Evolutionary conservation across 2,329 filamentous ascomycete genomes (phyloP).

Genomic region (Xylaria arbuscula): DNA sequence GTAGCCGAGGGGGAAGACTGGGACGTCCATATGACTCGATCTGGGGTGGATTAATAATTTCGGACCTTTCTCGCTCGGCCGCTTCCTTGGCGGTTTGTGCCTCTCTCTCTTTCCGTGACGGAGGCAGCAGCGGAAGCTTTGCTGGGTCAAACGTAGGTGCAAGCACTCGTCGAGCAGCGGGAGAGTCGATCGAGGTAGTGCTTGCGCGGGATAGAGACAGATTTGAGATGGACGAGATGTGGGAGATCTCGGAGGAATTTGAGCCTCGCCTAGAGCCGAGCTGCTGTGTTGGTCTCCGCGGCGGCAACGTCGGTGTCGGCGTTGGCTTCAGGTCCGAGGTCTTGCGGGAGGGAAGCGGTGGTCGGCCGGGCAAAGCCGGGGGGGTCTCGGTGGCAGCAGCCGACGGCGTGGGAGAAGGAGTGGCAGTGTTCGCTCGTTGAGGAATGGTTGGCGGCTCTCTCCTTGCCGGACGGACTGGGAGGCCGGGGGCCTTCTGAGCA

Average conservation of each 20-base stretch:
- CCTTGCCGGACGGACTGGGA: conserved; percentile 55
- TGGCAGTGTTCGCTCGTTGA: conserved; percentile 50
- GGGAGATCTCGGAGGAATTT: conserved; percentile 67
- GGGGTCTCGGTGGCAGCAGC: conserved; percentile 41
- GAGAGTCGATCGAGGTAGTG: conserved; percentile 56
- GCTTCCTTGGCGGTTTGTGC: conserved; percentile 55
- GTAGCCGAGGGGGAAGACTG: conserved; percentile 61
- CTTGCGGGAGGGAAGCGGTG: conserved; percentile 54
- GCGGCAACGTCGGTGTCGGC: conserved; percentile 61
- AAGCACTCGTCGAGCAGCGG: conserved; percentile 58
- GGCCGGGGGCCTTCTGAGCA: conserved; percentile 50
- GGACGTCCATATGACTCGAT: conserved; percentile 53
- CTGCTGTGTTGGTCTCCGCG: conserved; percentile 59
- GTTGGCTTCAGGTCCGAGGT: conserved; percentile 31
- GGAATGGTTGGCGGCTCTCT: conserved; percentile 53
- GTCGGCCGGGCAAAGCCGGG: conserved; percentile 47
- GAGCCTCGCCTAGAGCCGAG: conserved; percentile 63
- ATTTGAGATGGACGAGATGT: conserved; percentile 64
- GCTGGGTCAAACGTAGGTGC: conserved; percentile 67
- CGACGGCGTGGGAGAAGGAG: conserved; percentile 15
- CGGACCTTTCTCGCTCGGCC: conserved; percentile 48
- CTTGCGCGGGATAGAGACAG: conserved; percentile 65
- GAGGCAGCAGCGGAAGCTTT: conserved; percentile 68
- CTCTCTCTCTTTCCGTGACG: conserved; percentile 65
- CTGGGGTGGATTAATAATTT: conserved; percentile 49